Base-by-base conservation (phyloP, 2,329 filamentous ascomycete species). In the Alternaria arborescens region DNA sequence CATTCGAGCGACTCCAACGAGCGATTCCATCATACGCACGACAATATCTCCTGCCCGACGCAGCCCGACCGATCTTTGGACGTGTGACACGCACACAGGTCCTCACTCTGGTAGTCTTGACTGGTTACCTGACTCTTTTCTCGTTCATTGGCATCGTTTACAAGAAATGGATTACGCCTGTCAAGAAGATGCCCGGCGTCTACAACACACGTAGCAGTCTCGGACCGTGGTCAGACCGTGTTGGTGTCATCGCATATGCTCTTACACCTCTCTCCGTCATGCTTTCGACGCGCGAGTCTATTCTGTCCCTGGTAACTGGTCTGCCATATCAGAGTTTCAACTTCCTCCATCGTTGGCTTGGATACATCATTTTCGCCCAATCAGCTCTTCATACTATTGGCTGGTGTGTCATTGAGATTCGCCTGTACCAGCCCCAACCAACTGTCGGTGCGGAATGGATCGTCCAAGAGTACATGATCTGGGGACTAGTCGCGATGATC, bases 291-390 rank as follows among this genome's bases (percentile, higher is more conserved):
- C 84, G 91, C 41, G 91, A 93, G 73, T 91, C 88, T 0, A 80
- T 93, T 2, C 83, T 93, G 4, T 90, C 88, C 0, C 74, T 91
- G 14, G 76, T 92, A 50, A 93, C 90, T 0, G 91, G 91, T 1
- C 82, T 93, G 0, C 90, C 91, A 0, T 92, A 92, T 70, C 90
- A 93, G 41, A 87, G 86, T 53, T 73, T 93, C 83, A 89, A 91
- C 77, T 93, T 93, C 71, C 80, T 70, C 43, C 55, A 69, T 41
- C 62, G 90, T 32, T 93, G 91, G 91, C 80, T 89, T 0, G 91
- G 91, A 7, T 89, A 90, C 62, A 83, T 93, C 69, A 92, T 94
- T 64, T 86, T 91, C 55, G 73, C 87, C 0, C 91, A 93, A 72
- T 85, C 87, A 3, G 78, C 83, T 10, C 76, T 93, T 1, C 91